phyloP scores from a whole-genome alignment of 768 basidiomycete species.

The Lentinula edodes region DNA sequence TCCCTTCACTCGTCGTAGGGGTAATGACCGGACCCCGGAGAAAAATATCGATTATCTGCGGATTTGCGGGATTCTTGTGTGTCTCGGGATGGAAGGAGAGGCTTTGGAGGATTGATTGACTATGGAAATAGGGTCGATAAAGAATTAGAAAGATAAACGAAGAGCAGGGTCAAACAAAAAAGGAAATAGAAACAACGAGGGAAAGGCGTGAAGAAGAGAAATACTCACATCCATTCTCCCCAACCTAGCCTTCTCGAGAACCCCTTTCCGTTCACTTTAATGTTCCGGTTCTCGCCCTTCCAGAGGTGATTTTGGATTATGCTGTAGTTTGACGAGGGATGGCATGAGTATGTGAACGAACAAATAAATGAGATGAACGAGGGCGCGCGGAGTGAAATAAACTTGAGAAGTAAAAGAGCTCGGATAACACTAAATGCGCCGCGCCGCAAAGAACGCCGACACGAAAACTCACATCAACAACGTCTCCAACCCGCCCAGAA shows the following conservation, averaged over 20 bases:
- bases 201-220: neutral
- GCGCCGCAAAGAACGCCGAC: neutral
- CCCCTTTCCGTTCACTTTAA: constrained; percentile 45
- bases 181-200: neutral
- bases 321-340: constrained; percentile 26
- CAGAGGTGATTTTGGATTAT: constrained; percentile 73
- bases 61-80: neutral
- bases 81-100: neutral
- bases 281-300: constrained; percentile 57
- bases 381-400: constrained; percentile 19
- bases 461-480: neutral
- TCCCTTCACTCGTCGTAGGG: constrained; percentile 36
- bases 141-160: neutral
- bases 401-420: constrained; percentile 29
- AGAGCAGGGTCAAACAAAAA: neutral
- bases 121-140: neutral
- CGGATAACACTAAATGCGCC: too few relatives aligned
- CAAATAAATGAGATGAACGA: neutral
- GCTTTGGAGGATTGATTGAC: neutral
- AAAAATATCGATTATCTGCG: constrained; percentile 33
- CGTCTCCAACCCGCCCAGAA: neutral
- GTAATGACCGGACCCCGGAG: constrained; percentile 56
- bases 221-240: constrained; percentile 52
- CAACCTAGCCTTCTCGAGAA: constrained; percentile 68
- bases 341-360: constrained; percentile 6